These are phyloP conservation scores for Aspergillus persii DNA, from an alignment of 2,329 filamentous ascomycete genomes.

Conservation along the genomic window DNA sequence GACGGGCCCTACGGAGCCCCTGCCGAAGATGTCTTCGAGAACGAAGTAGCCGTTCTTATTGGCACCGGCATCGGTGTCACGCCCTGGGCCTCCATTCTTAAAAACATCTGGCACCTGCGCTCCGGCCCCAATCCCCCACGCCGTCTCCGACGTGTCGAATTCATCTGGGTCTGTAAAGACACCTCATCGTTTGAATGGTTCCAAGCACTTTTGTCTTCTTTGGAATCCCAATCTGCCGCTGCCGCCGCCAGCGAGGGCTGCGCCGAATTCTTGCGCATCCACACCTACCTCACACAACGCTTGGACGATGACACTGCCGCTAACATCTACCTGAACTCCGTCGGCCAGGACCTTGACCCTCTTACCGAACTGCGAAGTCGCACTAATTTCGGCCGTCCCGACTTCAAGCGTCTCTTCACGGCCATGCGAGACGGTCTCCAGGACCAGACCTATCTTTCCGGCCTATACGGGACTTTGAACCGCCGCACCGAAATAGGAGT, in stretches of 20 bases:
- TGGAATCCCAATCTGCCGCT: slow-evolving; percentile 80
- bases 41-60: slow-evolving; percentile 74
- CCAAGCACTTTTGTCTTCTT: slow-evolving; percentile 84
- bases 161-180: slow-evolving; percentile 98
- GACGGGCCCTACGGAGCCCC: slow-evolving; percentile 96
- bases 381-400: slow-evolving; percentile 92
- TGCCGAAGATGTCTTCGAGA: slow-evolving; percentile 96
- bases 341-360: slow-evolving; percentile 83
- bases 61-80: slow-evolving; percentile 82
- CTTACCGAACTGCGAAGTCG: slow-evolving; percentile 85
- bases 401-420: slow-evolving; percentile 76
- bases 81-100: slow-evolving; percentile 83
- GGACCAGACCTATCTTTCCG: slow-evolving; percentile 79
- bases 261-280: slow-evolving; percentile 88
- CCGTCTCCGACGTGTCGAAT: slow-evolving; percentile 90
- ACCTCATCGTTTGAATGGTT: slow-evolving; percentile 98
- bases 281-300: slow-evolving; percentile 94
- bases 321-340: slow-evolving; percentile 95
- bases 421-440: slow-evolving; percentile 86
- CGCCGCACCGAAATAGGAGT: slow-evolving; percentile 84
- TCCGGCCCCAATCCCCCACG: slow-evolving; percentile 84
- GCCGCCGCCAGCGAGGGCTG: slow-evolving; percentile 56
- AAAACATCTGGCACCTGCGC: slow-evolving; percentile 97
- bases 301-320: slow-evolving; percentile 89
- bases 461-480: slow-evolving; percentile 64